phyloP scores from a whole-genome alignment of 805 yeast species.

The Wickerhamiella parazyma region DNA sequence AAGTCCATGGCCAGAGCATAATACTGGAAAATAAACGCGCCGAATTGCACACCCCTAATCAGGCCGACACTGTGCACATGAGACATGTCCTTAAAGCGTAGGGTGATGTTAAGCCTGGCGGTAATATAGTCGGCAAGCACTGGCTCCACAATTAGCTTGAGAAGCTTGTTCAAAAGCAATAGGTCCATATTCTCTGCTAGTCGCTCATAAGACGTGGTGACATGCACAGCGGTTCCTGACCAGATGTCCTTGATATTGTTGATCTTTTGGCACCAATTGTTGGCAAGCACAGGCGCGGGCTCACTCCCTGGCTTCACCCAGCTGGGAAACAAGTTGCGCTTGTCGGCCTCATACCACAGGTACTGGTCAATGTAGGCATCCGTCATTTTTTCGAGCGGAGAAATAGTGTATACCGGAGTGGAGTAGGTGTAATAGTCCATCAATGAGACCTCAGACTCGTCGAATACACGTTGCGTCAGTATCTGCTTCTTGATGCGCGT shows the following conservation, averaged over 20 bases:
- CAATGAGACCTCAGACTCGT: slow-evolving; percentile 77
- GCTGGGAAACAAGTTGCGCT: slow-evolving; percentile 74
- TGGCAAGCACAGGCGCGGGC: slow-evolving; percentile 79
- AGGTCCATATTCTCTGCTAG: slow-evolving; percentile 79
- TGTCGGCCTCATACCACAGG: slow-evolving; percentile 89
- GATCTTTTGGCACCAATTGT: slow-evolving; percentile 89
- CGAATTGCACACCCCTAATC: slow-evolving; percentile 76
- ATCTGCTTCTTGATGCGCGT: slow-evolving; percentile 70
- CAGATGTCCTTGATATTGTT: slow-evolving; percentile 69
- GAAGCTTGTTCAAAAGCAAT: slow-evolving; percentile 66
- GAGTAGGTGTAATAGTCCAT: slow-evolving; percentile 78
- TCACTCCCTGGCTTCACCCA: slow-evolving; percentile 97
- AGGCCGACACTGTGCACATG: slow-evolving; percentile 83
- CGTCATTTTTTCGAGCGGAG: slow-evolving; percentile 86
- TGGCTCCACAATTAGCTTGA: slow-evolving; percentile 73
- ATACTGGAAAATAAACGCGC: slow-evolving; percentile 79
- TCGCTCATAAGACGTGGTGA: slow-evolving; percentile 61
- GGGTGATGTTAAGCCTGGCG: slow-evolving; percentile 70
- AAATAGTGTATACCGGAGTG: slow-evolving; percentile 75
- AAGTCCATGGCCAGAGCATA: slow-evolving; percentile 80
- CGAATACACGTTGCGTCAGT: slow-evolving; percentile 80
- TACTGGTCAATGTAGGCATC: slow-evolving; percentile 95
- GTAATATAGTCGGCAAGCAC: slow-evolving; percentile 88
- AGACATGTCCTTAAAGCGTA: slow-evolving; percentile 88
- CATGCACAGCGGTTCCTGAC: slow-evolving; percentile 78